Conservation (phyloP, 176 grass and related monocot species). For the Ensete ventricosum region DNA sequence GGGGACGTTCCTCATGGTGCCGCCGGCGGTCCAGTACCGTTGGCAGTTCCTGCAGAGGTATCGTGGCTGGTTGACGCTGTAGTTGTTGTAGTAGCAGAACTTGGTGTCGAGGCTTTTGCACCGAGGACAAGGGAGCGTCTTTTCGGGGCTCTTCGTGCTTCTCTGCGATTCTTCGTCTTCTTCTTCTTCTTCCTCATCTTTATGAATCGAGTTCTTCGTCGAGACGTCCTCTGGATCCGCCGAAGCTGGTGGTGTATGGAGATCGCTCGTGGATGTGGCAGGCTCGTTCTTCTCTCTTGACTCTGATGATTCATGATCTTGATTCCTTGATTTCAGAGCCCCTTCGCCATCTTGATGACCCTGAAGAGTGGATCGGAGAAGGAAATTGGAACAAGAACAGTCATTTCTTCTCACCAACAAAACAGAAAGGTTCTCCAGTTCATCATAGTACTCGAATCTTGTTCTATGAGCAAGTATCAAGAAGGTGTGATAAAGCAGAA, state of each 20-base stretch:
- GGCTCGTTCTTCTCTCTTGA: slow-evolving; percentile 1
- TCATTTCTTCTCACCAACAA: background rate
- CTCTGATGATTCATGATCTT: background rate
- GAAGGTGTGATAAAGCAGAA: too few relatives aligned
- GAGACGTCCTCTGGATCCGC: background rate
- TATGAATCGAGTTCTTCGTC: background rate
- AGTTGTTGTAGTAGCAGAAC: slow-evolving; percentile 27
- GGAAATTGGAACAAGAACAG: too few relatives aligned
- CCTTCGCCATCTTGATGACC: background rate
- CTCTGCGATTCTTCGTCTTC: background rate
- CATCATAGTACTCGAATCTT: too few relatives aligned
- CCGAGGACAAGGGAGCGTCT: slow-evolving; percentile 19
- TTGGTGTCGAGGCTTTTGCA: slow-evolving; percentile 21
- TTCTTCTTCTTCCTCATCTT: background rate
- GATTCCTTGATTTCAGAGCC: too few relatives aligned
- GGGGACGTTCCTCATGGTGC: slow-evolving; percentile 22
- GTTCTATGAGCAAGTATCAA: too few relatives aligned
- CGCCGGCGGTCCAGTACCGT: slow-evolving; percentile 23
- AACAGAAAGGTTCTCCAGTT: background rate
- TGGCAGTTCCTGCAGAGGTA: slow-evolving; percentile 24
- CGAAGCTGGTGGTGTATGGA: too few relatives aligned
- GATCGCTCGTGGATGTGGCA: background rate
- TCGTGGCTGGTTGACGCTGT: slow-evolving; percentile 21
- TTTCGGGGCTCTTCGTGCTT: slow-evolving; percentile 14
- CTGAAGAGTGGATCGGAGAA: background rate